These are phyloP conservation scores for Saprolegnia diclina DNA, from an alignment of 352 stramenopile species.

Conservation along the genomic window DNA sequence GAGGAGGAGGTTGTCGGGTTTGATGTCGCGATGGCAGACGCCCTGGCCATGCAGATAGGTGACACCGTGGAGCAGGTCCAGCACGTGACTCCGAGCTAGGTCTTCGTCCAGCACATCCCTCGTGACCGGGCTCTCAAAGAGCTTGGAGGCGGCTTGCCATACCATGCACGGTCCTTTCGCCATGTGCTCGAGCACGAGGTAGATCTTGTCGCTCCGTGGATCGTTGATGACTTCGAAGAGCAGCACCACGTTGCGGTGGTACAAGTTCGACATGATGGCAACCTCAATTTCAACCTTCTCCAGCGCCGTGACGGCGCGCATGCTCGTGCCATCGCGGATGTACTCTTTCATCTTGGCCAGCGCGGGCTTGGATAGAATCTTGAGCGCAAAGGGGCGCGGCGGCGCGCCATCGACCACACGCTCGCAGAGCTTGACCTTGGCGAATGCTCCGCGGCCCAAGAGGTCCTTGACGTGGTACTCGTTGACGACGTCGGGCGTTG, in stretches of 20 bases:
- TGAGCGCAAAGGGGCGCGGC: slow-evolving; percentile 60
- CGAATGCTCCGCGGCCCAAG: slow-evolving; percentile 72
- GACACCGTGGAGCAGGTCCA: slow-evolving; percentile 72
- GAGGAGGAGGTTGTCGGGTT: slow-evolving; percentile 86
- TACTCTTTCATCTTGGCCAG: slow-evolving; percentile 79
- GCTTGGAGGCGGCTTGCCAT: slow-evolving; percentile 56
- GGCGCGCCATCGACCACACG: slow-evolving; percentile 32
- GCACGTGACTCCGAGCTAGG: slow-evolving; percentile 54
- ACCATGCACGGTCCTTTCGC: slow-evolving; percentile 70
- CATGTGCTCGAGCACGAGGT: slow-evolving; percentile 87
- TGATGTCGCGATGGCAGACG: slow-evolving; percentile 87
- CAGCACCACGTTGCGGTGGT: slow-evolving; percentile 87
- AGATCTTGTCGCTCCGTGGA: slow-evolving; percentile 69
- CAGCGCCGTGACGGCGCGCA: slow-evolving; percentile 72
- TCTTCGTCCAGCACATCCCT: slow-evolving; percentile 48
- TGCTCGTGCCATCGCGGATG: slow-evolving; percentile 33
- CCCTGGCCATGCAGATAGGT: slow-evolving; percentile 65
- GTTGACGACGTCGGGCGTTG: slow-evolving; percentile 62
- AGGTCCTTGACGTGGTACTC: slow-evolving; percentile 70
- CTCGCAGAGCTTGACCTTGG: slow-evolving; percentile 81
- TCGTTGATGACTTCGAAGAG: slow-evolving; percentile 88
- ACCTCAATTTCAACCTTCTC: slow-evolving; percentile 82
- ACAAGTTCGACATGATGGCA: slow-evolving; percentile 80
- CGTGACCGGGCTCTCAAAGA: slow-evolving; percentile 65
- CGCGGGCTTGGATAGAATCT: slow-evolving; percentile 79